Evolutionary conservation across 129 eudicot species (phyloP).

Genomic region (Rutidosis leptorrhynchoides): DNA sequence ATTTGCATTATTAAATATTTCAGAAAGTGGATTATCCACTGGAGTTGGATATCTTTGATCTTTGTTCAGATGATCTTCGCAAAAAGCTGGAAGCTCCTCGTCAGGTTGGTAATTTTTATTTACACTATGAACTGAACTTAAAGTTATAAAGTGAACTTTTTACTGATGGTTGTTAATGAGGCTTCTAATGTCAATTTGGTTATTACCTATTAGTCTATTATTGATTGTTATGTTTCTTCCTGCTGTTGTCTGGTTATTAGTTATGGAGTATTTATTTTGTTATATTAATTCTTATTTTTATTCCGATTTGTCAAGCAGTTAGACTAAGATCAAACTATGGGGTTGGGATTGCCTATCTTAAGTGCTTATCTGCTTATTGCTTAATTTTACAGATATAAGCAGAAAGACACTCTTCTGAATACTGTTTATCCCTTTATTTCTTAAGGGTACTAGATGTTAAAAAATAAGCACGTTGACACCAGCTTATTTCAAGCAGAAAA

Average conservation of each 20-base stretch:
- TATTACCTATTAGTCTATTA: neutral
- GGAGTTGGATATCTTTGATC: conserved; percentile 87
- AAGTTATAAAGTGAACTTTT: neutral
- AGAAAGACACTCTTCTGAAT: no score
- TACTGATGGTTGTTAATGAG: neutral
- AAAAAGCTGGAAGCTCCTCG: conserved; percentile 86
- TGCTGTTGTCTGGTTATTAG: neutral
- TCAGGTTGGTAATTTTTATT: conserved; percentile 47
- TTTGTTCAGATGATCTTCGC: conserved; percentile 88
- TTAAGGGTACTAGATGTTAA: no score
- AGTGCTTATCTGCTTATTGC: no score
- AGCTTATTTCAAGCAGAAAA: no score
- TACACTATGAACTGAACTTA: neutral
- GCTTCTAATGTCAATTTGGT: neutral
- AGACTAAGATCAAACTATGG: neutral
- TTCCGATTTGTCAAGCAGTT: neutral
- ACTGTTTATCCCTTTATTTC: no score
- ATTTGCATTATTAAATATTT: conserved; percentile 11
- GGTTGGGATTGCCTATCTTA: no score
- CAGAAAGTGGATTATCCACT: conserved; percentile 99
- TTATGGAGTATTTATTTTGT: no score
- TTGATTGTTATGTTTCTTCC: neutral
- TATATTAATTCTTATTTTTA: neutral
- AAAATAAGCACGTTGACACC: no score
- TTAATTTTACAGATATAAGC: no score